A percentile compares a stretch with the other conserved stretches of the same genome.
Conservation (phyloP, 768 basidiomycete genomes). For the Mycena sanguinolenta region DNA sequence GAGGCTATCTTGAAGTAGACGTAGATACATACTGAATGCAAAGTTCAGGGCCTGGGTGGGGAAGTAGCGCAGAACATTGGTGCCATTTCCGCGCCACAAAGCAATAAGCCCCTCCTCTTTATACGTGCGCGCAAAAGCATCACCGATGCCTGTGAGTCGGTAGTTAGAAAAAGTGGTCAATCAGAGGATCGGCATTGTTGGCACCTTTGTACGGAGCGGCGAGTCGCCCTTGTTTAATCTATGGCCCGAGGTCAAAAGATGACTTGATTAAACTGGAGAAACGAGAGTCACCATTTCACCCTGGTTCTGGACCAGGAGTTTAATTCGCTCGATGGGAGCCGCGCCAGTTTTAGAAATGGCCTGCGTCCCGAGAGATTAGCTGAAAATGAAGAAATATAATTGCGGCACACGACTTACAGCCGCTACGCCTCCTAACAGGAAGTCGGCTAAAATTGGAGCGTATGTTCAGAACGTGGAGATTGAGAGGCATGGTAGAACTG, state of each 20-base stretch:
- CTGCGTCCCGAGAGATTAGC: slow-evolving; percentile 50
- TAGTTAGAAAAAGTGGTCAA: not conserved
- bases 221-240: slow-evolving; percentile 92
- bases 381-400: not conserved
- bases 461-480: slow-evolving; percentile 31
- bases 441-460: slow-evolving; percentile 62
- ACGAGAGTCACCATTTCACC: slow-evolving; percentile 78
- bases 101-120: slow-evolving; percentile 83
- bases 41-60: slow-evolving; percentile 93
- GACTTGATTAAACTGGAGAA: not conserved
- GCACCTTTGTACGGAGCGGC: slow-evolving; percentile 79
- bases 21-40: slow-evolving; percentile 80
- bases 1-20: not conserved
- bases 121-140: slow-evolving; percentile 85
- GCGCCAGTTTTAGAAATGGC: slow-evolving; percentile 91
- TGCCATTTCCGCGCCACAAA: slow-evolving; percentile 91
- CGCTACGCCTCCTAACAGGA: slow-evolving; percentile 83
- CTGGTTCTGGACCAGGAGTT: slow-evolving; percentile 88
- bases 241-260: not conserved
- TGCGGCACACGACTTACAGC: slow-evolving; percentile 56
- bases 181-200: not conserved
- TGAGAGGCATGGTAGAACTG: slow-evolving; percentile 38
- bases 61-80: slow-evolving; percentile 63
- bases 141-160: slow-evolving; percentile 62
- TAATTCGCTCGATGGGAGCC: slow-evolving; percentile 92